Percentiles rank a stretch among this genome's conserved stretches.
Evolutionary conservation across 116 monocot species (phyloP).

Genomic region (Cymodocea nodosa): DNA sequence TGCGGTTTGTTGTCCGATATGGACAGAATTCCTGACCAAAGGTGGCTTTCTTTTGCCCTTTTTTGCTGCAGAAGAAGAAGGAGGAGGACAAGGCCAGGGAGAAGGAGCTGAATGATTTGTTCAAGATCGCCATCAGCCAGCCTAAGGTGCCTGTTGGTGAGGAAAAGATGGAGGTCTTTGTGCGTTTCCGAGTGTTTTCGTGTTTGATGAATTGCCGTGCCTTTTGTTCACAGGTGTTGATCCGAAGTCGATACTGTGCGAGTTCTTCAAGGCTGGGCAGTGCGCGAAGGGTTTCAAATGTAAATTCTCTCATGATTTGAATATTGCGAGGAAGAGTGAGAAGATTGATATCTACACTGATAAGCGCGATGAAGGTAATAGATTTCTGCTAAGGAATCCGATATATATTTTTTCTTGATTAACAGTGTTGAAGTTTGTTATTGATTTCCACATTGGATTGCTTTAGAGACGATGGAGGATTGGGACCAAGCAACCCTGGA

Average conservation of each 20-base stretch:
- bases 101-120: conserved; percentile 95
- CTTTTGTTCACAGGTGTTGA: conserved; percentile 64
- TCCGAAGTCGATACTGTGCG: conserved; percentile 95
- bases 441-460: not conserved
- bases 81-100: conserved; percentile 97
- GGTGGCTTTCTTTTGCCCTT: not conserved
- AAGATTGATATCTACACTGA: conserved; percentile 96
- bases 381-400: too few species aligned
- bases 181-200: not conserved
- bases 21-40: too few species aligned
- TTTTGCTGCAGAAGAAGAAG: conserved; percentile 79
- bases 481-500: conserved; percentile 96
- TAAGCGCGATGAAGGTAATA: conserved; percentile 60
- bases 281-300: conserved; percentile 95
- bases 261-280: conserved; percentile 92
- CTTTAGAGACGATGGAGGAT: conserved; percentile 83
- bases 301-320: conserved; percentile 96
- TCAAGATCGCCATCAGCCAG: conserved; percentile 91
- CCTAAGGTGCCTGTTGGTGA: conserved; percentile 92
- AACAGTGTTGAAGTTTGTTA: not conserved
- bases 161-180: not conserved
- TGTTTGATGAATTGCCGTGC: not conserved
- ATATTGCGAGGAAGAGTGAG: conserved; percentile 92
- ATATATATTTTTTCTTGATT: not conserved
- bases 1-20: not conserved